These are phyloP conservation scores for Aegilops tauschii DNA, from an alignment of 176 grass and related monocot genomes.

Conservation along the genomic window DNA sequence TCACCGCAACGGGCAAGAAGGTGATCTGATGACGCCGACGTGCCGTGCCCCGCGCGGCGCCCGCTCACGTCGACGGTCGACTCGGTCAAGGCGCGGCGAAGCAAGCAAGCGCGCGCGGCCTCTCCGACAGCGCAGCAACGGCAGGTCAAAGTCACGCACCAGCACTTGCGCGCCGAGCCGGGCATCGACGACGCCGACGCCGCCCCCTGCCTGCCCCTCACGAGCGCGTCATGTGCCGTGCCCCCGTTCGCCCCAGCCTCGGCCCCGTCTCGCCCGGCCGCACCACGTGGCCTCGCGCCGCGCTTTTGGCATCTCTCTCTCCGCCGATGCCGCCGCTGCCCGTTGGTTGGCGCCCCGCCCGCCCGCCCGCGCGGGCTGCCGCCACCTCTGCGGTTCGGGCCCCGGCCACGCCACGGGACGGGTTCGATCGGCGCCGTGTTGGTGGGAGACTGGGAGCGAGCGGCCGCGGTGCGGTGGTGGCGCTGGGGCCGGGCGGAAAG, in stretches of 20 bases:
- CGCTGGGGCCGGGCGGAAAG: too few relatives aligned
- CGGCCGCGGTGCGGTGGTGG: too few relatives aligned
- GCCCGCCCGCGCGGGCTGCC: not conserved
- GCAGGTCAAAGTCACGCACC: slow-evolving; percentile 16
- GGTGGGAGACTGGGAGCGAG: not conserved
- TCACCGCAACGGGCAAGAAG: not conserved
- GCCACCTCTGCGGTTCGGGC: not conserved
- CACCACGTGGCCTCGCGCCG: slow-evolving; percentile 28
- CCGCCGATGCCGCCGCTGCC: not conserved
- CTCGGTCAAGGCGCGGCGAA: not conserved
- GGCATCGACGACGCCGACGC: not conserved
- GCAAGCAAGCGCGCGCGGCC: not conserved
- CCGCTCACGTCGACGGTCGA: not conserved
- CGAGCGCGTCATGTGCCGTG: not conserved
- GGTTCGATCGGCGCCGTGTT: not conserved
- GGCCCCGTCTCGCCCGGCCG: not conserved
- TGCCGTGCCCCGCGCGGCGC: slow-evolving; percentile 12
- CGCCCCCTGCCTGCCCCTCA: not conserved
- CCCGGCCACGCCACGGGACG: not conserved
- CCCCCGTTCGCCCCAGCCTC: not conserved
- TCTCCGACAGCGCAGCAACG: slow-evolving; percentile 6
- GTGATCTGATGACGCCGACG: slow-evolving; percentile 42
- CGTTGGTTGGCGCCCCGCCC: slow-evolving; percentile 40
- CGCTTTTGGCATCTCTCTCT: slow-evolving; percentile 27
- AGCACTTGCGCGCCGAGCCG: not conserved